Conservation (phyloP, 2,329 filamentous ascomycete species). For the Fusarium gaditjirri region DNA sequence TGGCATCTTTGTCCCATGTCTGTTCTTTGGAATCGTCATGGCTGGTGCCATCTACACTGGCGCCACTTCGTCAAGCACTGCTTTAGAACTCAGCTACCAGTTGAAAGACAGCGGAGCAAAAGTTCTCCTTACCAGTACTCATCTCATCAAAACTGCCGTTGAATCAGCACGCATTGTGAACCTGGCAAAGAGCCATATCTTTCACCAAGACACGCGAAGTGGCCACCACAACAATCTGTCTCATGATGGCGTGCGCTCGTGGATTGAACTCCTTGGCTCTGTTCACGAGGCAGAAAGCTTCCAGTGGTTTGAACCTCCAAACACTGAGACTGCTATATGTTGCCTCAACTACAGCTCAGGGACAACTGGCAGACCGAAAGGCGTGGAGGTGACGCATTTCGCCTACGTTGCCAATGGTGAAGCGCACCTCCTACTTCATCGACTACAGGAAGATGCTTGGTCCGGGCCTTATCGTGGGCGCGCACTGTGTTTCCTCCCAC, state of each 20-base stretch:
- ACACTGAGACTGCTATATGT: not conserved
- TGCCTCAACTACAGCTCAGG: not conserved
- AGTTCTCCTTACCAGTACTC: not conserved
- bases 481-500: not conserved
- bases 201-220: not conserved
- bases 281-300: not conserved
- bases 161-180: not conserved
- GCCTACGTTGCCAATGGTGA: not conserved
- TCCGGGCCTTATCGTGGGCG: not conserved
- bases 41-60: not conserved
- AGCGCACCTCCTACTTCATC: not conserved
- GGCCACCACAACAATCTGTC: rapidly evolving
- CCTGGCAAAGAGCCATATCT: not conserved
- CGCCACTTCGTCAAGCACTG: not conserved
- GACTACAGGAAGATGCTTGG: not conserved
- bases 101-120: not conserved
- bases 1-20: not conserved
- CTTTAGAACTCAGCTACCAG: not conserved
- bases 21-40: not conserved
- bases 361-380: not conserved
- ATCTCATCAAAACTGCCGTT: not conserved
- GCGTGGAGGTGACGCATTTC: not conserved
- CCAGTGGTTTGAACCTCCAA: not conserved
- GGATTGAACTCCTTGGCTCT: not conserved
- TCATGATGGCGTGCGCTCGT: not conserved